Conservation (phyloP, 148 eudicot species). For the Vaccinium macrocarpon region DNA sequence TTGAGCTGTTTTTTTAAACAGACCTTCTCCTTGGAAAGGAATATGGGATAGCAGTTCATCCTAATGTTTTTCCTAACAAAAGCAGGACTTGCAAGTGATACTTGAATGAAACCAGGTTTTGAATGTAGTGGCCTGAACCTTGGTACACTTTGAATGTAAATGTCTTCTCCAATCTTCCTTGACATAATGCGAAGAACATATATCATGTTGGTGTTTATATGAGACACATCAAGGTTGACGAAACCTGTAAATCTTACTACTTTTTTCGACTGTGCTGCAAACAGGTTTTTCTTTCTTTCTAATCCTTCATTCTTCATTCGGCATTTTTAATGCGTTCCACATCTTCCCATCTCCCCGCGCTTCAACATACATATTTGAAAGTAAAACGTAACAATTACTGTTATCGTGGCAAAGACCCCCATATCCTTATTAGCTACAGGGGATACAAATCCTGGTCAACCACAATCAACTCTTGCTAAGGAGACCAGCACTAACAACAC, state of each 20-base stretch:
- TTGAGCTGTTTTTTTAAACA: no score
- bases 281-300: slow-evolving; percentile 36
- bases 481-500: no score
- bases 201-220: slow-evolving; percentile 31
- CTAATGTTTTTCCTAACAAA: slow-evolving; percentile 53
- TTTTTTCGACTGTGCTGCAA: slow-evolving; percentile 39
- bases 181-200: slow-evolving; percentile 45
- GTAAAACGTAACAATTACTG: slow-evolving; percentile 53
- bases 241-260: slow-evolving; percentile 42
- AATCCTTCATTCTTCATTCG: slow-evolving; percentile 42
- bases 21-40: no score
- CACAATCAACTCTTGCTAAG: no score
- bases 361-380: slow-evolving; percentile 62
- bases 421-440: no score
- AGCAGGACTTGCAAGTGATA: slow-evolving; percentile 39
- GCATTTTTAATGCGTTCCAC: slow-evolving; percentile 36
- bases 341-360: slow-evolving; percentile 54
- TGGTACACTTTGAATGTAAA: slow-evolving; percentile 11
- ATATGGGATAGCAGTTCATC: not conserved
- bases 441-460: no score
- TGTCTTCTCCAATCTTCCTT: slow-evolving; percentile 39
- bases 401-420: slow-evolving; percentile 71
- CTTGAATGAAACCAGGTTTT: slow-evolving; percentile 56
- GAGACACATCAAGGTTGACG: slow-evolving; percentile 43
- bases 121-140: slow-evolving; percentile 42